Evolutionary conservation across 306 rosid species (phyloP).

Genomic region (Quercus mongolica): DNA sequence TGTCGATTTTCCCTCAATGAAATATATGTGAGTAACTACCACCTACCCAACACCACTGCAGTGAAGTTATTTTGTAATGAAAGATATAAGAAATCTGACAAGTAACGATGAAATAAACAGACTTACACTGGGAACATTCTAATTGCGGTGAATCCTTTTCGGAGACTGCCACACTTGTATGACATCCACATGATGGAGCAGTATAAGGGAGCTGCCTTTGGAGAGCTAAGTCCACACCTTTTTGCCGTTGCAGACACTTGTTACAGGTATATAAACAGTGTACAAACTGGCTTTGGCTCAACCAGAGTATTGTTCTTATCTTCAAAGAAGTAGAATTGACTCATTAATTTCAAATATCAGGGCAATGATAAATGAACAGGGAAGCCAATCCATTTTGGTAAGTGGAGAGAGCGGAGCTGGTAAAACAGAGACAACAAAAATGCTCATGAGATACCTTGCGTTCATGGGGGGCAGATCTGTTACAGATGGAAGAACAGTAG

Average conservation of each 20-base stretch:
- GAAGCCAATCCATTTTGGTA: slow-evolving; percentile 82
- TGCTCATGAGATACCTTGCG: slow-evolving; percentile 88
- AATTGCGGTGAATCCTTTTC: slow-evolving; percentile 84
- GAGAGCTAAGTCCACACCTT: slow-evolving; percentile 93
- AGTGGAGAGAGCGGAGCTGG: slow-evolving; percentile 98
- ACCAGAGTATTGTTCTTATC: neutral
- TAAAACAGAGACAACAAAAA: slow-evolving; percentile 86
- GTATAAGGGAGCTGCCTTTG: slow-evolving; percentile 83
- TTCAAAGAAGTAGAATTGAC: neutral
- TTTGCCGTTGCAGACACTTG: slow-evolving; percentile 87
- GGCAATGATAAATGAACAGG: slow-evolving; percentile 80
- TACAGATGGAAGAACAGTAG: slow-evolving; percentile 86
- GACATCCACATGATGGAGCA: slow-evolving; percentile 87
- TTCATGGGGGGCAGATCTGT: slow-evolving; percentile 81
- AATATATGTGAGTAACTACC: slow-evolving; percentile 67
- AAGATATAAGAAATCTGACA: slow-evolving; percentile 15
- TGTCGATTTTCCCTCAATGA: slow-evolving; percentile 75
- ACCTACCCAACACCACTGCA: neutral
- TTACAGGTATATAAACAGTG: slow-evolving; percentile 54
- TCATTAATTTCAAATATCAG: slow-evolving; percentile 28
- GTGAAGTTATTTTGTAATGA: neutral
- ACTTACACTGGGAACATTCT: slow-evolving; percentile 86
- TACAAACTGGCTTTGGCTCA: slow-evolving; percentile 7
- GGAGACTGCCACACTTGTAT: slow-evolving; percentile 78
- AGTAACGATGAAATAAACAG: slow-evolving; percentile 38